Percentiles rank a stretch among this genome's conserved stretches.
Conservation (phyloP, 2,329 filamentous ascomycete genomes). For the Thermothelomyces thermophilus region DNA sequence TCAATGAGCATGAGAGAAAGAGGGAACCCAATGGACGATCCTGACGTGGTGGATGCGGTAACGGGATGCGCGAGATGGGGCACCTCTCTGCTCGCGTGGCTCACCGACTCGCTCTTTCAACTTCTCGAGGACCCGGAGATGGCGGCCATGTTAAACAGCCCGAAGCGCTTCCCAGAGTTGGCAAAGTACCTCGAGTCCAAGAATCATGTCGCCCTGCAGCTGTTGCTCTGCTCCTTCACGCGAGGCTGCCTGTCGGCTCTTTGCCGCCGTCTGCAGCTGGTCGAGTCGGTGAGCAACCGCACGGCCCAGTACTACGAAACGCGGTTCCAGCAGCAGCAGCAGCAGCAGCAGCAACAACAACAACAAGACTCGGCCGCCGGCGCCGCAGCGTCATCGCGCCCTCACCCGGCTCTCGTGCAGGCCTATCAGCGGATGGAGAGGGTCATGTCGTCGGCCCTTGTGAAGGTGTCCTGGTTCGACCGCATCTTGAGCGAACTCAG, state of each 20-base stretch:
- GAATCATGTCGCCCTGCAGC: conserved; percentile 54
- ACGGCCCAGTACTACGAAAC: conserved; percentile 46
- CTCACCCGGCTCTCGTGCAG: conserved; percentile 49
- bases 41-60: conserved; percentile 65
- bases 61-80: conserved; percentile 74
- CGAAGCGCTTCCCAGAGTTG: conserved; percentile 43
- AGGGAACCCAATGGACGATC: conserved; percentile 56
- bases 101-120: conserved; percentile 52
- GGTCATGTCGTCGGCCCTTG: conserved; percentile 43
- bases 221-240: conserved; percentile 66
- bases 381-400: conserved; percentile 32
- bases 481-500: conserved; percentile 48
- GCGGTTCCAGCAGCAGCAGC: conserved; percentile 30
- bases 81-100: conserved; percentile 61
- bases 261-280: conserved; percentile 56
- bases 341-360: conserved; percentile 33
- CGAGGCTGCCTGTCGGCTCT: conserved; percentile 65
- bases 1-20: conserved; percentile 49
- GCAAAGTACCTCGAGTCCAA: conserved; percentile 45
- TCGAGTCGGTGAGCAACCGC: conserved; percentile 44
- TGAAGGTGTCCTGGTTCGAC: conserved; percentile 57
- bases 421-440: conserved; percentile 50
- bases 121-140: conserved; percentile 48
- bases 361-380: conserved; percentile 26
- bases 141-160: conserved; percentile 40